These are phyloP conservation scores for Epichloe hybrida DNA, from an alignment of 2,329 filamentous ascomycete genomes.

Conservation along the genomic window DNA sequence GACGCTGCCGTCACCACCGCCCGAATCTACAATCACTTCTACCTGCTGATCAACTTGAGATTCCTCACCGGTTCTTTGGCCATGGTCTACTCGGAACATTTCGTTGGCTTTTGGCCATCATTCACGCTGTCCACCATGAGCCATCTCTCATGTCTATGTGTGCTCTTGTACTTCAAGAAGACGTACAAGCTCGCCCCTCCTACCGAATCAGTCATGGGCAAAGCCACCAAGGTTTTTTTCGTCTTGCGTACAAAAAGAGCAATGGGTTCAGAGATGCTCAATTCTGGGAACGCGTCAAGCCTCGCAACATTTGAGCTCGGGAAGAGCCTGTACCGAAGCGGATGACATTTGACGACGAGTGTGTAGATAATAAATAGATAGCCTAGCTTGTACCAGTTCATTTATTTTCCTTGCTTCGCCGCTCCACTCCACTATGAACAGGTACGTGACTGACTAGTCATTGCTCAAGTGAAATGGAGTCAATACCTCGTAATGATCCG, in stretches of 20 bases:
- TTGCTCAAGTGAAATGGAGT: no score
- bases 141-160: slow-evolving; percentile 37
- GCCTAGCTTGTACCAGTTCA: no score
- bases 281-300: slow-evolving; percentile 54
- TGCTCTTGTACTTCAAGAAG: neutral
- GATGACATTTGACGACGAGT: slow-evolving; percentile 66
- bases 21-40: slow-evolving; percentile 57
- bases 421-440: no score
- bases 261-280: slow-evolving; percentile 27
- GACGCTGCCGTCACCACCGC: slow-evolving; percentile 49
- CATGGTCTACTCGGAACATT: slow-evolving; percentile 62
- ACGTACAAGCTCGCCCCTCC: neutral
- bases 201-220: neutral
- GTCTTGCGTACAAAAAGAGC: slow-evolving; percentile 45
- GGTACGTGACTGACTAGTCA: no score
- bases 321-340: slow-evolving; percentile 40
- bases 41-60: slow-evolving; percentile 60
- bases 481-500: rapidly evolving
- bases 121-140: slow-evolving; percentile 54
- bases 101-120: slow-evolving; percentile 62
- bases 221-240: neutral
- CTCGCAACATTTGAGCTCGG: slow-evolving; percentile 40
- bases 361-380: no score
- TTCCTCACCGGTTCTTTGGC: slow-evolving; percentile 47
- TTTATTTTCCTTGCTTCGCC: no score